These are phyloP conservation scores for Rhodotorula sp. DNA, from an alignment of 1,284 basidiomycete genomes.

Conservation along the genomic window DNA sequence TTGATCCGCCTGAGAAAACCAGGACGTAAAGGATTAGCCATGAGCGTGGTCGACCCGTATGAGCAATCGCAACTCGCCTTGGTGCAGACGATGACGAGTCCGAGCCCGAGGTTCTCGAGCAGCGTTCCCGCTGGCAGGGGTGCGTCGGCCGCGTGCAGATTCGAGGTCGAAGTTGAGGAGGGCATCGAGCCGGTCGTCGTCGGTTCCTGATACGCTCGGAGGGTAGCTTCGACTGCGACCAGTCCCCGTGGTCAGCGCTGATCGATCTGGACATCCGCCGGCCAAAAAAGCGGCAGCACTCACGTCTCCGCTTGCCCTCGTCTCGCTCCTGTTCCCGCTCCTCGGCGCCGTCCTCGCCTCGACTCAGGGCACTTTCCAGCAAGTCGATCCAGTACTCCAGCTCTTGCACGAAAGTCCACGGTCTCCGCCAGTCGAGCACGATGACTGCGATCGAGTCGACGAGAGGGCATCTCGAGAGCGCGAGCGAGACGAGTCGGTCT, in stretches of 20 bases:
- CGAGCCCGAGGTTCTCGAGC: slow-evolving; percentile 64
- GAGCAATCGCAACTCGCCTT: slow-evolving; percentile 55
- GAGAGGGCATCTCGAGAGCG: slow-evolving; percentile 69
- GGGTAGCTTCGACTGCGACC: slow-evolving; percentile 71
- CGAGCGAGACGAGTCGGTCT: slow-evolving; percentile 75
- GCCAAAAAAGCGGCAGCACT: slow-evolving; percentile 48
- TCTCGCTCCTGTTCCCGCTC: slow-evolving; percentile 56
- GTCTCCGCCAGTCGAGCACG: slow-evolving; percentile 91
- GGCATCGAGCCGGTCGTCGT: slow-evolving; percentile 54
- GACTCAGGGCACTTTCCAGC: slow-evolving; percentile 55
- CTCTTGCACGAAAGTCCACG: slow-evolving; percentile 87
- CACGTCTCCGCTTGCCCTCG: slow-evolving; percentile 78
- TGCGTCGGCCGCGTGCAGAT: slow-evolving; percentile 54
- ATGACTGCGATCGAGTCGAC: slow-evolving; percentile 81
- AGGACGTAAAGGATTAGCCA: no score
- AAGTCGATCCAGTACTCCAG: slow-evolving; percentile 79
- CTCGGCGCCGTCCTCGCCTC: slow-evolving; percentile 60
- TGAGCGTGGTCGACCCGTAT: slow-evolving; percentile 52
- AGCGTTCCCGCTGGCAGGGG: slow-evolving; percentile 74
- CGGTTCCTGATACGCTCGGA: slow-evolving; percentile 88
- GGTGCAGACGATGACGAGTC: slow-evolving; percentile 85
- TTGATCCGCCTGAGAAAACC: slow-evolving; percentile 44
- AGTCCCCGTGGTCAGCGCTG: background rate
- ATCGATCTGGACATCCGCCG: background rate
- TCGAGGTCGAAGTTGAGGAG: slow-evolving; percentile 52